phyloP scores from a whole-genome alignment of 148 eudicot species.

The Bassia scoparia region DNA sequence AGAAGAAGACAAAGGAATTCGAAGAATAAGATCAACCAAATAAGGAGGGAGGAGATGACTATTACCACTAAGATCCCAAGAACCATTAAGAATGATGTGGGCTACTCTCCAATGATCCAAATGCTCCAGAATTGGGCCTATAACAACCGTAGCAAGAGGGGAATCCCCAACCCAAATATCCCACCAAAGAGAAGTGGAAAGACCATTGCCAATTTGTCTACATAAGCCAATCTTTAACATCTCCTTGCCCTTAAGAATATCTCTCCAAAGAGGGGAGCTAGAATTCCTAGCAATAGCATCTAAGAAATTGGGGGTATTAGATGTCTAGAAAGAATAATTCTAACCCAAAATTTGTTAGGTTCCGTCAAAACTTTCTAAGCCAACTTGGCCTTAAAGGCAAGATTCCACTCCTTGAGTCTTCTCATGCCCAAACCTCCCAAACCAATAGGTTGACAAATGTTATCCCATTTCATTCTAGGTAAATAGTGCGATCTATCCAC shows the following conservation, averaged over 20 bases:
- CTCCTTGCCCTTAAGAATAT: background rate
- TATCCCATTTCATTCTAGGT: background rate
- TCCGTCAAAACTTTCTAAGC: background rate
- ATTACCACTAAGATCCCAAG: too few relatives aligned
- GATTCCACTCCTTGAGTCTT: background rate
- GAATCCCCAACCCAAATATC: too few relatives aligned
- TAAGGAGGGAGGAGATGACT: too few relatives aligned
- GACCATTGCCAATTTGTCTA: background rate
- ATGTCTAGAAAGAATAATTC: background rate
- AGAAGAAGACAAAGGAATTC: too few relatives aligned
- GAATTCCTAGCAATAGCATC: background rate
- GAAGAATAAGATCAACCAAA: too few relatives aligned
- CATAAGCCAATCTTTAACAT: background rate
- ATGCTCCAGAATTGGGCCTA: too few relatives aligned
- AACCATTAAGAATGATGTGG: too few relatives aligned
- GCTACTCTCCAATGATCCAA: too few relatives aligned
- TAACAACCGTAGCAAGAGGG: too few relatives aligned
- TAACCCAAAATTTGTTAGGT: too few relatives aligned
- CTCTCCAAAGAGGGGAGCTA: background rate
- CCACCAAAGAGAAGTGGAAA: background rate
- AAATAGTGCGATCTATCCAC: background rate
- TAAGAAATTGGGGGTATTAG: too few relatives aligned
- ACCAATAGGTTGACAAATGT: background rate
- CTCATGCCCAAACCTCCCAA: background rate
- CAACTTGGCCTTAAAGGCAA: background rate